Base-by-base conservation (phyloP, 306 rosid species). In the Sicyos edulis region DNA sequence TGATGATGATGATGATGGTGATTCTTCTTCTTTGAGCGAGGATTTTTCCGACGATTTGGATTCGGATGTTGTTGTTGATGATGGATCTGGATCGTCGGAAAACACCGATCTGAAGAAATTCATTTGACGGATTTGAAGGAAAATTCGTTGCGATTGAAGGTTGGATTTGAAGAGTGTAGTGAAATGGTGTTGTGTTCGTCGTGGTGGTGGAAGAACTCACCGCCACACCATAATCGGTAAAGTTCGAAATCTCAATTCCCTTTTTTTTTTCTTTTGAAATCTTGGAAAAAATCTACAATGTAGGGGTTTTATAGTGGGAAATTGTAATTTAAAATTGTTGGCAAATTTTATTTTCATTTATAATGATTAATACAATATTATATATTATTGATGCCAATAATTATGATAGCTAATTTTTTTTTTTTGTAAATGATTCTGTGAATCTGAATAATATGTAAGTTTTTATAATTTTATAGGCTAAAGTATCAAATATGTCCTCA, bases 31-130 rank as follows among this genome's bases (percentile, higher is more conserved):
- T 11, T 68, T 3, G 14, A 24, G 82, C 1, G 20, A 45, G 2
- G 74, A 73, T 76, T 81, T 62, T 1, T 56, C 3, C 9, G 70
- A 70, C 7, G 80, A 54, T 70, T 16, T 74, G 3, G 79, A 49
- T 62, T 42, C 71, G 56, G 79, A 42, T 42, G 79, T 14, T 9
- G 49, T 14, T 9, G 49, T 51, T 1, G 79, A 32, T 1, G 79
- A 47, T 29, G 81, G 78, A 74, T 81, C 88, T 67, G 88, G 87
- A 7, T 88, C 86, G 59, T 92, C 96, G 2, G 82, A 69, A 79
- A 89, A 92, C 45, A 92, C 95, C 72, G 97, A 77, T 73, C 86
- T 87, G 84, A 92, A 92, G 91, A 92, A 82, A 88, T 91, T 76
- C 95, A 91, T 89, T 17, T 10, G 80, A 81, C 49, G 52, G 75